phyloP scores from a whole-genome alignment of 768 basidiomycete species.

The Strobilomyces dryophilus region DNA sequence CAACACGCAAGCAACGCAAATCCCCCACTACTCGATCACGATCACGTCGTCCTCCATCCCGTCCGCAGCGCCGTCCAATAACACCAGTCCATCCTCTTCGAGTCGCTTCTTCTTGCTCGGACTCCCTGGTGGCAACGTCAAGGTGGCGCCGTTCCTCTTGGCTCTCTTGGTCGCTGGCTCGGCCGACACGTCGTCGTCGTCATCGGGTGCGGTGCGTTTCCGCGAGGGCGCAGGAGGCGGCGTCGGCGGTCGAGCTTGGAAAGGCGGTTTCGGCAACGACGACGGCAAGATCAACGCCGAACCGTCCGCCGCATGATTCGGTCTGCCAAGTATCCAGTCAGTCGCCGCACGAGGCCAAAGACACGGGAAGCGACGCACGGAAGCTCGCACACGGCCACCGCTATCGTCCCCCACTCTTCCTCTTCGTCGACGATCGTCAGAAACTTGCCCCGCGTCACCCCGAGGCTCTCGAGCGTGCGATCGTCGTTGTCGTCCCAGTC shows the following conservation, averaged over 20 bases:
- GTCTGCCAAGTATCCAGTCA: too few relatives aligned
- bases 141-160: constrained; percentile 30
- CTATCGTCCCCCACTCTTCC: constrained; percentile 65
- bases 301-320: too few relatives aligned
- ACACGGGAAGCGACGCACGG: constrained; percentile 50
- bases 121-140: constrained; percentile 32
- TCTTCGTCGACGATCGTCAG: constrained; percentile 88
- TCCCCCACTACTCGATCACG: constrained; percentile 38
- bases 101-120: constrained; percentile 62
- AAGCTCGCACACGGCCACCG: constrained; percentile 61
- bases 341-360: too few relatives aligned
- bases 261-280: constrained; percentile 56
- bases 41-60: constrained; percentile 52
- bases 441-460: constrained; percentile 80
- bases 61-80: constrained; percentile 59
- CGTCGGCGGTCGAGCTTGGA: constrained; percentile 37
- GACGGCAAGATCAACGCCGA: constrained; percentile 48
- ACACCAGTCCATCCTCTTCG: constrained; percentile 71
- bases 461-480: constrained; percentile 76
- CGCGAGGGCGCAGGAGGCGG: constrained; percentile 39
- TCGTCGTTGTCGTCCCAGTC: constrained; percentile 91
- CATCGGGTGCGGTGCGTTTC: constrained; percentile 59
- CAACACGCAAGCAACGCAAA: background rate
- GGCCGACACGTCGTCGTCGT: constrained; percentile 51
- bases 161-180: constrained; percentile 57